A percentile compares a stretch with the other conserved stretches of the same genome.
phyloP scores from a whole-genome alignment of 768 basidiomycete genomes.

The Fistulinella prunicolor region DNA sequence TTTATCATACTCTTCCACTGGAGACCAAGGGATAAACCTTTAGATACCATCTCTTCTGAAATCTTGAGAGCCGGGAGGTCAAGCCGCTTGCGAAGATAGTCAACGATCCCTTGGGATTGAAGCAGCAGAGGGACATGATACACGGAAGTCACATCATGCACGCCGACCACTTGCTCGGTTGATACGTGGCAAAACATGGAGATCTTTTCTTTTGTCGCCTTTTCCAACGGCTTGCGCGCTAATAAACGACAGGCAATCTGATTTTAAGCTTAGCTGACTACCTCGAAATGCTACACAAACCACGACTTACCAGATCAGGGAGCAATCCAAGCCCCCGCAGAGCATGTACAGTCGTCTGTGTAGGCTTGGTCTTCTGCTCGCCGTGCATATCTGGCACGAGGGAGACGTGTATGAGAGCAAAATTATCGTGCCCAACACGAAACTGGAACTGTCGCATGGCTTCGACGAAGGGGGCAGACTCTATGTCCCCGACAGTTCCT shows the following conservation, averaged over 20 bases:
- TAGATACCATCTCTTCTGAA: constrained; percentile 51
- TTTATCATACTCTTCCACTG: constrained; percentile 84
- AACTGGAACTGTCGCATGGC: constrained; percentile 99
- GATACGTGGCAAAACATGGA: constrained; percentile 99
- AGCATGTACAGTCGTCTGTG: constrained; percentile 94
- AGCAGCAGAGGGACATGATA: constrained; percentile 96
- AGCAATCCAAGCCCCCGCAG: constrained; percentile 88
- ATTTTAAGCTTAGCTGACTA: background rate
- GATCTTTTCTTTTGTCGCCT: constrained; percentile 90
- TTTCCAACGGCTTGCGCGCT: constrained; percentile 75
- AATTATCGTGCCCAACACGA: constrained; percentile 94
- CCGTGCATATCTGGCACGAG: constrained; percentile 99
- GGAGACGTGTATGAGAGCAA: constrained; percentile 94
- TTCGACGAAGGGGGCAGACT: constrained; percentile 96
- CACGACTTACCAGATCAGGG: constrained; percentile 75
- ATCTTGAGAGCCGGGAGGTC: constrained; percentile 60
- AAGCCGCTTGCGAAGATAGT: constrained; percentile 80
- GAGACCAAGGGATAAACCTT: constrained; percentile 62
- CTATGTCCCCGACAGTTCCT: constrained; percentile 98
- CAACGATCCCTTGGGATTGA: constrained; percentile 87
- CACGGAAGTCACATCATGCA: constrained; percentile 94
- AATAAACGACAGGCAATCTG: constrained; percentile 93
- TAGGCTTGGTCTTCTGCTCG: constrained; percentile 99
- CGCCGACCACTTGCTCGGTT: constrained; percentile 85
- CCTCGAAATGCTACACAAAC: background rate